phyloP scores from a whole-genome alignment of 2,329 filamentous ascomycete species.

The Penicillium sp. region DNA sequence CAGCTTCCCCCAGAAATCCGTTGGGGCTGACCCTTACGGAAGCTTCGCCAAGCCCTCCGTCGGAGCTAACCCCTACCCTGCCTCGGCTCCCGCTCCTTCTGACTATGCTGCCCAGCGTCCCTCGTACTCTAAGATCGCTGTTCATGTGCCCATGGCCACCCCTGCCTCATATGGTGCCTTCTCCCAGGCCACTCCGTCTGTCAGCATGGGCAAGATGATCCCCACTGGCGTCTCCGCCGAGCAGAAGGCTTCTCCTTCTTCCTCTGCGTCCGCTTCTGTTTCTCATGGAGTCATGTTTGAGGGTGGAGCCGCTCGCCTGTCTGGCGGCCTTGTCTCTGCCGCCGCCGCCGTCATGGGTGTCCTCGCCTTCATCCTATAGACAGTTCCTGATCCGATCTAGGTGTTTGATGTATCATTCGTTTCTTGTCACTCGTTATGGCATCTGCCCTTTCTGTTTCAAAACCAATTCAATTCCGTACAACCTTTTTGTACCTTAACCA shows the following conservation, averaged over 20 bases:
- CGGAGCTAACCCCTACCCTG: not conserved
- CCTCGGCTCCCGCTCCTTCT: constrained; percentile 7
- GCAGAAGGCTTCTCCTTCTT: constrained; percentile 36
- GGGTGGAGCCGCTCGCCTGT: constrained; percentile 24
- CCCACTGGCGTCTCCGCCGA: constrained; percentile 43
- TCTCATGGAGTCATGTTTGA: constrained; percentile 25
- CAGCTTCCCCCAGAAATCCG: not conserved
- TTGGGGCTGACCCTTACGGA: not conserved
- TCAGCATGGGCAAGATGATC: constrained; percentile 20
- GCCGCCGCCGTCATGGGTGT: constrained; percentile 28
- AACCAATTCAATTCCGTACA: constrained; percentile 3
- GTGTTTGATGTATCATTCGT: not conserved
- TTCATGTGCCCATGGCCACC: constrained; percentile 26
- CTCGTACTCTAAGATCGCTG: constrained; percentile 29
- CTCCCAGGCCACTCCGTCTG: constrained; percentile 31
- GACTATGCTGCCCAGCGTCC: constrained; percentile 13
- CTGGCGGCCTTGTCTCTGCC: constrained; percentile 26
- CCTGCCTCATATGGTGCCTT: constrained; percentile 17
- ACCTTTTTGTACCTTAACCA: constrained; percentile 3
- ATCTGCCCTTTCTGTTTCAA: not conserved
- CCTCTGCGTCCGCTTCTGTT: constrained; percentile 36
- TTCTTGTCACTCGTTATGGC: constrained; percentile 16
- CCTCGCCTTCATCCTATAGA: constrained; percentile 32
- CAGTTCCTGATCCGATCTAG: not conserved
- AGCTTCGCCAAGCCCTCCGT: not conserved